Evolutionary conservation across 805 yeast genomes (phyloP).

Genomic region (Kuraishia cidri): DNA sequence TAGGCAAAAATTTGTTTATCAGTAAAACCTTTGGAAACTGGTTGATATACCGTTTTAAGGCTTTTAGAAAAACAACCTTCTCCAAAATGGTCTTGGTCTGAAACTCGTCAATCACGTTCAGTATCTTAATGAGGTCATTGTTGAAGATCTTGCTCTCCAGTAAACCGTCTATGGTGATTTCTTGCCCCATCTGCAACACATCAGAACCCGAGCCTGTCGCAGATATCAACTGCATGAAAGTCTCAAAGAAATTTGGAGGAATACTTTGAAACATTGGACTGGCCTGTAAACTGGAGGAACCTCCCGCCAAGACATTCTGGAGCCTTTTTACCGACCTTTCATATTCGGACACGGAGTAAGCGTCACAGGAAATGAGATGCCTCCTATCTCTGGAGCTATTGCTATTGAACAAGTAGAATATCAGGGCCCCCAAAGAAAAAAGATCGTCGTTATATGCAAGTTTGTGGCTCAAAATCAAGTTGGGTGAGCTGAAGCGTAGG

Average conservation of each 20-base stretch:
- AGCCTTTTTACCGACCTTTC: constrained; percentile 41
- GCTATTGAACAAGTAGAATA: constrained; percentile 57
- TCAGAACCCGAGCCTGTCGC: constrained; percentile 26
- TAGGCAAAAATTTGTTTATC: constrained; percentile 67
- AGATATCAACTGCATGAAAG: constrained; percentile 44
- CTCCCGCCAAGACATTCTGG: neutral
- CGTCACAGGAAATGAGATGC: constrained; percentile 31
- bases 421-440: constrained; percentile 75
- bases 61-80: constrained; percentile 57
- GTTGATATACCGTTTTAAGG: constrained; percentile 42
- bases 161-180: constrained; percentile 50
- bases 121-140: constrained; percentile 72
- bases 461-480: constrained; percentile 56
- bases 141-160: constrained; percentile 70
- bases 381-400: constrained; percentile 23
- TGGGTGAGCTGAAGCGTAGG: constrained; percentile 79
- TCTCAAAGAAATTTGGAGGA: constrained; percentile 44
- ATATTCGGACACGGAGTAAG: constrained; percentile 44
- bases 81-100: constrained; percentile 66
- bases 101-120: constrained; percentile 76
- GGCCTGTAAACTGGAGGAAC: constrained; percentile 24
- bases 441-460: constrained; percentile 67
- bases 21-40: constrained; percentile 51
- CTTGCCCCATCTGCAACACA: constrained; percentile 14
- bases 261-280: constrained; percentile 45